Base-by-base conservation (phyloP, 805 yeast genomes). In the Candida berthetii region DNA sequence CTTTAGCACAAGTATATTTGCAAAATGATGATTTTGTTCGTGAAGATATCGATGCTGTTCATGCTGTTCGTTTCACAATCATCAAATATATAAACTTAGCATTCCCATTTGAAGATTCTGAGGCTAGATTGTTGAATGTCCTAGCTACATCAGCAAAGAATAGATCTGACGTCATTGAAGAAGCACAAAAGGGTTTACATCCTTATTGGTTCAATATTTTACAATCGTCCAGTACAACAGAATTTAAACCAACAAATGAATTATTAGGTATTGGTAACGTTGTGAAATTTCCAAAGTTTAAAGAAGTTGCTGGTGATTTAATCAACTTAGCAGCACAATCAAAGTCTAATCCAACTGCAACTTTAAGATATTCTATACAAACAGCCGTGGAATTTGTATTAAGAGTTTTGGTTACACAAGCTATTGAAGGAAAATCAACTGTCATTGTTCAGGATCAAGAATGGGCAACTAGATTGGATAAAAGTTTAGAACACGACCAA, bases 191-290 rank as follows among this genome's bases (percentile, higher is more conserved):
- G 47, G 97, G 97, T 0, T 63, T 91, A 24, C 80, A 88, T 58
- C 96, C 96, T 0, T 76, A 84, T 57, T 83, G 90, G 87, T 85
- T 80, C 55, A 73, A 72, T 36, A 62, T 82, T 3, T 60, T 68
- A 28, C 72, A 65, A 39, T 66, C 82, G 0, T 61, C 77, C 3
- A 69, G 68, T 36, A 64, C 72, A 0, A 45, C 47, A 1, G 72
- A 66, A n/a, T 66, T 62, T 48, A 69, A 66, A 34, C 49, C 76
- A 0, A 71, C 79, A 0, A 34, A 58, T 3, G 76, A 72, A 20
- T 52, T 74, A 9, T 49, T 76, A 36, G 79, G 77, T 1, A 48
- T 48, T 10, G 48, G 52, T 7, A 62, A 68, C 10, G 55, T 51
- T 0, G 59, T 69, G 2, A 48, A 51, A 15, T 81, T 87, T 46